Percentiles rank a stretch among this genome's conserved stretches.
phyloP scores from a whole-genome alignment of 179 eudicot species.

The Beta macrorhiza region DNA sequence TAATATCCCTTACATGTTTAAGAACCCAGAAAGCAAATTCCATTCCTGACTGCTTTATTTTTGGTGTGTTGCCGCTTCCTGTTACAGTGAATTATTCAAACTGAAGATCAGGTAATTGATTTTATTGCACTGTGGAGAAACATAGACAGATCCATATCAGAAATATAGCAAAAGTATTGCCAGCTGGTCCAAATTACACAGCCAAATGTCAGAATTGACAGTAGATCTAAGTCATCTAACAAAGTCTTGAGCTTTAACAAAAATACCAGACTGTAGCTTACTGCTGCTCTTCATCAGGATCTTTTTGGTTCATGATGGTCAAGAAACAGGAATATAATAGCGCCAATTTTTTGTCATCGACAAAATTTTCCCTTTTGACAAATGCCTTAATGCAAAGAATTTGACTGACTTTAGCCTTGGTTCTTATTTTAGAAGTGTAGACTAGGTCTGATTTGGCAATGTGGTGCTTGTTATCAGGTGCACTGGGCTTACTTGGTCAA shows the following conservation, averaged over 20 bases:
- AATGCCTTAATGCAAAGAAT: too few species aligned
- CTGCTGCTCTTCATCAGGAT: neutral
- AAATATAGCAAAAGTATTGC: neutral
- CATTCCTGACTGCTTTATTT: constrained; percentile 95
- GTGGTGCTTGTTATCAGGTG: too few species aligned
- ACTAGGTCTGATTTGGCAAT: too few species aligned
- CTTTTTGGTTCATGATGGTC: too few species aligned
- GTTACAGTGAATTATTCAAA: constrained; percentile 21
- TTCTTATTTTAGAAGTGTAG: too few species aligned
- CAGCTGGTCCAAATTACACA: neutral
- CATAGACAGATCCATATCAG: neutral
- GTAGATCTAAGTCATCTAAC: neutral
- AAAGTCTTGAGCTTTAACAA: constrained; percentile 1
- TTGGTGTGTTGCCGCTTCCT: constrained; percentile 86
- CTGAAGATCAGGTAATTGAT: constrained; percentile 6
- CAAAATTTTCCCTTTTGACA: too few species aligned
- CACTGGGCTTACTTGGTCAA: too few species aligned
- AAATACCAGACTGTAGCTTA: neutral
- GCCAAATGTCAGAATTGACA: neutral
- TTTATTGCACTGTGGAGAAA: constrained; percentile 17
- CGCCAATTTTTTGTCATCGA: too few species aligned
- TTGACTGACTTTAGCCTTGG: too few species aligned
- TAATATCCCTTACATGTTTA: constrained; percentile 71
- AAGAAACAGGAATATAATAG: too few species aligned
- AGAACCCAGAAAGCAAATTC: constrained; percentile 98